These are phyloP conservation scores for Trypanosomatidae sp. DNA, from an alignment of 208 protist species.

Conservation along the genomic window DNA sequence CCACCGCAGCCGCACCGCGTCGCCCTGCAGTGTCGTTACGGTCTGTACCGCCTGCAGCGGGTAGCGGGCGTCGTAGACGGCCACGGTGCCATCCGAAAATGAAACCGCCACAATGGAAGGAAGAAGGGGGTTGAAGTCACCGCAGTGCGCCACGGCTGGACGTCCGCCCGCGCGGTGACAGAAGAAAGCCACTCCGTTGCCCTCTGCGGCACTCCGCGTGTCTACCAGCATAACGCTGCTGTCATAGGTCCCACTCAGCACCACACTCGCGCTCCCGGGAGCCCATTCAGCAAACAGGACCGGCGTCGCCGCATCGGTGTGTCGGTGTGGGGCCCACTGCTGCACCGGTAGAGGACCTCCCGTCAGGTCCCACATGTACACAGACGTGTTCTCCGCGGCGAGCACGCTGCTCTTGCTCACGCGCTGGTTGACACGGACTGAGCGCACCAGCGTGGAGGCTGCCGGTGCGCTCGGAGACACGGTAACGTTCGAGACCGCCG, in stretches of 20 bases:
- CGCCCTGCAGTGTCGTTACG: constrained; percentile 73
- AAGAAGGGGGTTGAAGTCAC: constrained; percentile 74
- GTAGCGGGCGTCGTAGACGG: constrained; percentile 77
- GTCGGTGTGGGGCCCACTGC: constrained; percentile 49
- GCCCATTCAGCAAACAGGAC: constrained; percentile 79
- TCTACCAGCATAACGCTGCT: constrained; percentile 68
- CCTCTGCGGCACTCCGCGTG: constrained; percentile 25
- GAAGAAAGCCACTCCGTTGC: constrained; percentile 22
- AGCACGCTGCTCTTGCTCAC: constrained; percentile 42
- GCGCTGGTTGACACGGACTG: constrained; percentile 43
- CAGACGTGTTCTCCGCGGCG: constrained; percentile 39
- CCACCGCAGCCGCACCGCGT: constrained; percentile 66
- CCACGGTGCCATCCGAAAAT: constrained; percentile 70
- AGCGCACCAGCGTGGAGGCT: constrained; percentile 67
- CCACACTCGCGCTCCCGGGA: constrained; percentile 49
- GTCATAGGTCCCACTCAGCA: constrained; percentile 74
- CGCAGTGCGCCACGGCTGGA: constrained; percentile 38
- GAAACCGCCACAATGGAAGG: constrained; percentile 56
- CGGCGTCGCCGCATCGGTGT: constrained; percentile 26
- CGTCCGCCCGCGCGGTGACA: constrained; percentile 20
- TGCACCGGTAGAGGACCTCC: constrained; percentile 43
- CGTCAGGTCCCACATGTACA: constrained; percentile 69
- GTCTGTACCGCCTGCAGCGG: constrained; percentile 46
- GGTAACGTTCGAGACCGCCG: constrained; percentile 47
- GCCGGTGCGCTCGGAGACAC: constrained; percentile 57